Evolutionary conservation across 345 rosid genomes (phyloP).

Genomic region (Bruguiera parviflora): DNA sequence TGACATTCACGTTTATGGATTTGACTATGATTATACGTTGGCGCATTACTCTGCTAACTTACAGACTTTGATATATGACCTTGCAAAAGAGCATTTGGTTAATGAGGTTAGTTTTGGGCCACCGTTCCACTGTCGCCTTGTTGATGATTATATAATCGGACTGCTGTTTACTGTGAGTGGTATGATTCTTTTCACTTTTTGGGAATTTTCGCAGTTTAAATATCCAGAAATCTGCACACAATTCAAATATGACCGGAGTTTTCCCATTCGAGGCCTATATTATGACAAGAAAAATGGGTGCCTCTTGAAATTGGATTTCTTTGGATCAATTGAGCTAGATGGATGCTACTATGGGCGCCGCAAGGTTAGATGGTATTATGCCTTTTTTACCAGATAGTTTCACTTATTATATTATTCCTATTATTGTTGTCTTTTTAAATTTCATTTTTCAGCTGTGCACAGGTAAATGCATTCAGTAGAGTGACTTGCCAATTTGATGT

Average conservation of each 20-base stretch:
- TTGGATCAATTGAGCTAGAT: constrained; percentile 92
- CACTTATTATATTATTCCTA: not conserved
- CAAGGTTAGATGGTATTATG: constrained; percentile 42
- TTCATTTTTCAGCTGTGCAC: too few species aligned
- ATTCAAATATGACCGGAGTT: constrained; percentile 73
- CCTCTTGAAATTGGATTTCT: constrained; percentile 91
- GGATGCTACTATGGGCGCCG: constrained; percentile 93
- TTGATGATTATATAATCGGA: not conserved
- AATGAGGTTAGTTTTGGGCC: constrained; percentile 58
- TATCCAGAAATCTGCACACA: constrained; percentile 73
- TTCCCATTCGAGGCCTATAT: constrained; percentile 87
- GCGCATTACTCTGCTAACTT: constrained; percentile 80
- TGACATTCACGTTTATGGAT: constrained; percentile 81
- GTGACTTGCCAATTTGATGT: too few species aligned
- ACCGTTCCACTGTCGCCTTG: not conserved
- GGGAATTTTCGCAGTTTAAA: constrained; percentile 55
- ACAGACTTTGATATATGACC: constrained; percentile 87
- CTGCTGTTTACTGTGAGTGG: not conserved
- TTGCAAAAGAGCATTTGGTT: constrained; percentile 88
- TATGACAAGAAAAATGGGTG: constrained; percentile 84
- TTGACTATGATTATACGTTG: constrained; percentile 91
- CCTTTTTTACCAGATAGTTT: not conserved
- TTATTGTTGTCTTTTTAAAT: too few species aligned
- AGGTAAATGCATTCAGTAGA: too few species aligned
- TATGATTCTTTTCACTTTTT: not conserved